Evolutionary conservation across 2,329 filamentous ascomycete genomes (phyloP).

Genomic region (Paecilomyces sp.): DNA sequence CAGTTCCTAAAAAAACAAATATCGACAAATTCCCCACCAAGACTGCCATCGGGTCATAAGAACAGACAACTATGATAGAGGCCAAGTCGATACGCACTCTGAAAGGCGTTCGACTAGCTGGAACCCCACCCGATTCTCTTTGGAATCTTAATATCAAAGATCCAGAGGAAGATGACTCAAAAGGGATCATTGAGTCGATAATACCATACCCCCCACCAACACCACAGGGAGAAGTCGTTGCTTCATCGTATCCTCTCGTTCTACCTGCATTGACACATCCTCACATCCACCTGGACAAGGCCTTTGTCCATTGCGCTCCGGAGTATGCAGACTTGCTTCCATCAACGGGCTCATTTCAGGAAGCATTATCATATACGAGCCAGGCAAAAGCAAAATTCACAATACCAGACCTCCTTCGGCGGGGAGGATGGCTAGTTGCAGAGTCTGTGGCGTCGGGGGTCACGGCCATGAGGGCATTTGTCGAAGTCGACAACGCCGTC

Average conservation of each 20-base stretch:
- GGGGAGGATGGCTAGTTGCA: slow-evolving; percentile 59
- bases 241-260: slow-evolving; percentile 17
- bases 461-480: slow-evolving; percentile 63
- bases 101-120: slow-evolving; percentile 22
- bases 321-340: slow-evolving; percentile 55
- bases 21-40: neutral
- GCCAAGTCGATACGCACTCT: slow-evolving; percentile 10
- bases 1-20: neutral
- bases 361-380: slow-evolving; percentile 55
- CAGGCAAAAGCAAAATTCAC: slow-evolving; percentile 59
- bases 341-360: slow-evolving; percentile 52
- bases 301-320: slow-evolving; percentile 30
- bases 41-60: neutral
- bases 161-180: slow-evolving; percentile 1
- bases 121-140: slow-evolving; percentile 15
- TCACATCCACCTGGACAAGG: slow-evolving; percentile 62
- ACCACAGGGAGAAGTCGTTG: slow-evolving; percentile 2
- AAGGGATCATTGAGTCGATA: slow-evolving; percentile 19
- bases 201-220: slow-evolving; percentile 10
- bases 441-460: slow-evolving; percentile 60
- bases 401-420: slow-evolving; percentile 53
- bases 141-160: slow-evolving; percentile 26
- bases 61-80: slow-evolving; percentile 6
- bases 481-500: slow-evolving; percentile 62
- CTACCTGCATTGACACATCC: slow-evolving; percentile 61